phyloP scores from a whole-genome alignment of 2,329 filamentous ascomycete genomes.

The Aspergillus brasiliensis region DNA sequence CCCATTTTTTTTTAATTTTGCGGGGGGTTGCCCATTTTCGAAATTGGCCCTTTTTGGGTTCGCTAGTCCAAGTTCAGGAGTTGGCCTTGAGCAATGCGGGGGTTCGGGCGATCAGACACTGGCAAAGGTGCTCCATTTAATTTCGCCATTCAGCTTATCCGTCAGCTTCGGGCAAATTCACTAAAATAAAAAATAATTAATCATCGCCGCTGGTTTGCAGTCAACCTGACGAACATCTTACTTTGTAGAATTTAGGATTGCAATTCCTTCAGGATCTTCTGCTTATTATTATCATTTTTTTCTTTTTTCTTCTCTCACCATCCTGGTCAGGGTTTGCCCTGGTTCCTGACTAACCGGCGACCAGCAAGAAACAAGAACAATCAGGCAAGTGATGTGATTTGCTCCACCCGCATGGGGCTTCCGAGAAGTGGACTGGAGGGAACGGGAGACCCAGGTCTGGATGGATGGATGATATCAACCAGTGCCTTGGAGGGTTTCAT shows the following conservation, averaged over 20 bases:
- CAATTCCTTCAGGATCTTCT: neutral
- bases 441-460: neutral
- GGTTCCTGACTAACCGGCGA: slow-evolving; percentile 24
- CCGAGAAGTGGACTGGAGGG: slow-evolving; percentile 15
- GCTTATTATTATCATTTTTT: neutral
- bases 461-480: slow-evolving; percentile 8
- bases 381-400: slow-evolving; percentile 17
- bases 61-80: slow-evolving; percentile 14
- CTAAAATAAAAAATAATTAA: neutral
- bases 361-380: slow-evolving; percentile 11
- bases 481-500: neutral
- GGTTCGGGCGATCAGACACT: slow-evolving; percentile 21
- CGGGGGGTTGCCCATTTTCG: slow-evolving; percentile 3
- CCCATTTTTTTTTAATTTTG: neutral
- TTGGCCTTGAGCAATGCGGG: slow-evolving; percentile 22
- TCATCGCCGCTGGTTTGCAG: neutral
- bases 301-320: neutral
- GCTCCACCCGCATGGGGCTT: slow-evolving; percentile 20
- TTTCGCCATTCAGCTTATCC: neutral
- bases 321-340: slow-evolving; percentile 9
- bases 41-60: slow-evolving; percentile 14
- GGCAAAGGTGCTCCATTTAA: neutral
- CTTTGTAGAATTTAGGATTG: neutral
- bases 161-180: neutral
- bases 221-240: neutral